These are phyloP conservation scores for Volvox carteri DNA, from an alignment of 163 green algal genomes.

Conservation along the genomic window DNA sequence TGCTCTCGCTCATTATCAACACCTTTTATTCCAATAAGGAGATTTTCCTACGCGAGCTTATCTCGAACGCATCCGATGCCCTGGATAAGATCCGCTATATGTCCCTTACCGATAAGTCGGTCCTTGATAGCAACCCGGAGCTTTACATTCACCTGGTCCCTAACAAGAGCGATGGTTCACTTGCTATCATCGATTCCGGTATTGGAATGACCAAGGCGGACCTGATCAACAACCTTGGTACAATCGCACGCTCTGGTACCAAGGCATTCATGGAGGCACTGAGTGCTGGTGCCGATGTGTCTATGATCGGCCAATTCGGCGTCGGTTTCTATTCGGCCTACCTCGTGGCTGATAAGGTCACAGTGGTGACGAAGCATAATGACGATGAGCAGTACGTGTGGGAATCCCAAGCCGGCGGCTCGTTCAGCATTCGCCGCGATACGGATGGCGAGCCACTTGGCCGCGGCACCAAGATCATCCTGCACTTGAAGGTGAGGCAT, in stretches of 20 bases:
- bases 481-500: constrained; percentile 85
- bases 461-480: constrained; percentile 92
- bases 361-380: constrained; percentile 97
- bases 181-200: constrained; percentile 95
- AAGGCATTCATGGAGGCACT: constrained; percentile 99
- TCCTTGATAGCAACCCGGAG: constrained; percentile 89
- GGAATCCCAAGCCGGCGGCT: constrained; percentile 95
- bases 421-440: constrained; percentile 93
- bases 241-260: constrained; percentile 88
- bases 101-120: constrained; percentile 87
- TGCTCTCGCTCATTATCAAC: constrained; percentile 99
- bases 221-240: constrained; percentile 80
- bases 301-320: constrained; percentile 99
- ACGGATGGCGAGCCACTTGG: constrained; percentile 87
- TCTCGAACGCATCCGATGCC: constrained; percentile 93
- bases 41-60: constrained; percentile 96
- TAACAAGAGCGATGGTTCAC: constrained; percentile 92
- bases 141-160: constrained; percentile 97
- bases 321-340: constrained; percentile 99
- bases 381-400: constrained; percentile 98
- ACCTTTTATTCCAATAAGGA: constrained; percentile 97
- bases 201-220: constrained; percentile 81
- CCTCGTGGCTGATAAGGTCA: constrained; percentile 98
- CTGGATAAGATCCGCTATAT: constrained; percentile 87
- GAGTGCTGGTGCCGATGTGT: constrained; percentile 95